Conservation (phyloP, 2,329 filamentous ascomycete species). For the Orbilia blumenaviensis region DNA sequence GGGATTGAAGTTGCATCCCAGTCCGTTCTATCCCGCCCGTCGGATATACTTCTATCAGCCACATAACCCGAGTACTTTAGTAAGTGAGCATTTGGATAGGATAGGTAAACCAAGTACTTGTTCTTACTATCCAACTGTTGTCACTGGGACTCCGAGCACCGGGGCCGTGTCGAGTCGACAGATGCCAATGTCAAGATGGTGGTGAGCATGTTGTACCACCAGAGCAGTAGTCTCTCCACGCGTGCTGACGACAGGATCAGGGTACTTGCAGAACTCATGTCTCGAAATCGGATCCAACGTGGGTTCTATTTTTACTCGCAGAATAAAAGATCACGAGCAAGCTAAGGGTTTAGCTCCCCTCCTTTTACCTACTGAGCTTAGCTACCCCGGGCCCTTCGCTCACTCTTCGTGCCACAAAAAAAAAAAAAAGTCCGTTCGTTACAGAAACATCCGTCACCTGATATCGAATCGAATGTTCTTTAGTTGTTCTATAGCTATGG, state of each 20-base stretch:
- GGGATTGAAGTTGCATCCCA: neutral
- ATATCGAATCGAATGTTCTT: neutral
- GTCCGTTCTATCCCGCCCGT: constrained; percentile 2
- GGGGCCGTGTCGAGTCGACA: neutral
- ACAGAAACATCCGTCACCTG: constrained; percentile 12
- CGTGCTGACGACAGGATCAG: constrained; percentile 48
- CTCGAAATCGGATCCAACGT: constrained; percentile 29
- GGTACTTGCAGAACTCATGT: constrained; percentile 29
- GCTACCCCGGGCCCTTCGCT: neutral
- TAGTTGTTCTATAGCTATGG: neutral
- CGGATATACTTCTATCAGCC: constrained; percentile 29
- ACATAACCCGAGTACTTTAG: neutral
- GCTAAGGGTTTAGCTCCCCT: neutral
- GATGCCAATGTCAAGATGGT: constrained; percentile 8
- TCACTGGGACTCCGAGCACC: no score
- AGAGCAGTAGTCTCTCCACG: constrained; percentile 4
- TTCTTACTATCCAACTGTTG: no score
- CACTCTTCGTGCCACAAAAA: constrained; percentile 17
- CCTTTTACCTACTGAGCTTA: no score
- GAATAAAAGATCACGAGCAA: constrained; percentile 11
- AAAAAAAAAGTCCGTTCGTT: constrained; percentile 4
- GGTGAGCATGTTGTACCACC: constrained; percentile 28
- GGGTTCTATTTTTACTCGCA: constrained; percentile 50
- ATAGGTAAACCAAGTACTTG: no score
- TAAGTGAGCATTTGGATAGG: no score